Conservation (phyloP, 345 rosid genomes). For the Hibiscus trionum region DNA sequence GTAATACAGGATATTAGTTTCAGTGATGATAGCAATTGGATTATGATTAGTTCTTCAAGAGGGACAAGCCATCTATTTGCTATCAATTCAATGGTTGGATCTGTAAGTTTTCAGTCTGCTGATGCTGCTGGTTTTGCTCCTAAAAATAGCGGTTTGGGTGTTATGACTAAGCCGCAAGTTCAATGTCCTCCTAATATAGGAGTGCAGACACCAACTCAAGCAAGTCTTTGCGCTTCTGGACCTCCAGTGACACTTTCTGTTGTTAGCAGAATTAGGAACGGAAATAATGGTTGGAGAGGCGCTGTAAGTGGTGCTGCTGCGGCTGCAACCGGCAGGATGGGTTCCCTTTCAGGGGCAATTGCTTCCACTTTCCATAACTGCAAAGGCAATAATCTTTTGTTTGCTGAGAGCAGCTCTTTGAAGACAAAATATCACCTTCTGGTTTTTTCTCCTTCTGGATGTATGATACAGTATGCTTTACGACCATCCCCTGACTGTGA, state of each 20-base stretch:
- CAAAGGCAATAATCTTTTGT: conserved; percentile 34
- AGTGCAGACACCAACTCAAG: conserved; percentile 25
- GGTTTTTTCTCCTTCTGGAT: conserved; percentile 76
- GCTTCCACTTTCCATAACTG: conserved; percentile 66
- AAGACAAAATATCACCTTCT: conserved; percentile 52
- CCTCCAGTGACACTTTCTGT: conserved; percentile 66
- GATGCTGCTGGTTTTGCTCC: conserved; percentile 22
- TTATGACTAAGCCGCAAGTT: conserved; percentile 26
- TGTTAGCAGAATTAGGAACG: conserved; percentile 73
- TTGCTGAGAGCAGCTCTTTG: conserved; percentile 23
- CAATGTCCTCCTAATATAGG: conserved; percentile 31
- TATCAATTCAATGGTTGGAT: conserved; percentile 51
- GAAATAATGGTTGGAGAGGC: conserved; percentile 72
- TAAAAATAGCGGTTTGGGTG: conserved; percentile 25
- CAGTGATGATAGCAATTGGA: conserved; percentile 72
- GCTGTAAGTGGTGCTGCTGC: conserved; percentile 72
- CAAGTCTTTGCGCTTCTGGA: conserved; percentile 34
- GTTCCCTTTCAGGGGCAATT: conserved; percentile 57
- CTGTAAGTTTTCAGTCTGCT: conserved; percentile 30
- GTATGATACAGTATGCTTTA: conserved; percentile 68
- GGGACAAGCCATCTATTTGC: conserved; percentile 95
- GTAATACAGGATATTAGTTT: conserved; percentile 91
- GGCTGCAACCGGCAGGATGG: conserved; percentile 75
- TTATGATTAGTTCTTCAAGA: conserved; percentile 85
- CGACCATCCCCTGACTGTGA: conserved; percentile 32